Percentiles rank a stretch among this genome's conserved stretches.
Conservation (phyloP, 1,284 basidiomycete species). For the Ganoderma leucocontextum region DNA sequence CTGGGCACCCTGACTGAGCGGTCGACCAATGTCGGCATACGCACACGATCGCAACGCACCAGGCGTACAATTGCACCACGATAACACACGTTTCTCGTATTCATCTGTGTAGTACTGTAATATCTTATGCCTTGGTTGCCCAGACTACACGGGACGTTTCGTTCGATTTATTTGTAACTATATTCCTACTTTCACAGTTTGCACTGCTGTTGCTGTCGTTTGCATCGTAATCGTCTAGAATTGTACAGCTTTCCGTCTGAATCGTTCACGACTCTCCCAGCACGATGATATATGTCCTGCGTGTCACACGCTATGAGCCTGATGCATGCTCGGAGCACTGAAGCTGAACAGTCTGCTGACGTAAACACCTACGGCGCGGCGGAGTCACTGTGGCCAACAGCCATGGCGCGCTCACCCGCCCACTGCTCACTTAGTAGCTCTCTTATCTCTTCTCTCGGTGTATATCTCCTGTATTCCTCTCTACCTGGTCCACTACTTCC, state of each 20-base stretch:
- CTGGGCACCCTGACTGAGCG: slow-evolving; percentile 47
- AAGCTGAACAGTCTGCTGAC: slow-evolving; percentile 18
- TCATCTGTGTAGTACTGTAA: neutral
- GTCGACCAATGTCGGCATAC: slow-evolving; percentile 41
- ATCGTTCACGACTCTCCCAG: neutral
- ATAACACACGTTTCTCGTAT: slow-evolving; percentile 17
- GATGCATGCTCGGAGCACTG: too few relatives aligned
- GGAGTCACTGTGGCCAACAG: neutral
- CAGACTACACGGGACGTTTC: neutral
- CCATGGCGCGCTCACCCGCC: too few relatives aligned
- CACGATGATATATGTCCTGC: neutral
- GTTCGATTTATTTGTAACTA: slow-evolving; percentile 11
- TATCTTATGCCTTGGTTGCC: neutral
- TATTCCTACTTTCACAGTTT: neutral
- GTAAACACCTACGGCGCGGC: slow-evolving; percentile 10
- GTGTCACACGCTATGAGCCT: too few relatives aligned
- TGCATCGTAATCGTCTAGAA: slow-evolving; percentile 18
- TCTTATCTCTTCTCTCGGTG: slow-evolving; percentile 18
- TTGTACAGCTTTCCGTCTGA: neutral
- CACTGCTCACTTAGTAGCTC: neutral
- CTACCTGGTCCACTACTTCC: neutral
- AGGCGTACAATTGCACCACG: slow-evolving; percentile 32
- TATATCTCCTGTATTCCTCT: slow-evolving; percentile 16
- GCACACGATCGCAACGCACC: slow-evolving; percentile 30
- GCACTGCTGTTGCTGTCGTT: slow-evolving; percentile 21